Conservation (phyloP, 768 basidiomycete species). For the Leucosporidium yakuticum region DNA sequence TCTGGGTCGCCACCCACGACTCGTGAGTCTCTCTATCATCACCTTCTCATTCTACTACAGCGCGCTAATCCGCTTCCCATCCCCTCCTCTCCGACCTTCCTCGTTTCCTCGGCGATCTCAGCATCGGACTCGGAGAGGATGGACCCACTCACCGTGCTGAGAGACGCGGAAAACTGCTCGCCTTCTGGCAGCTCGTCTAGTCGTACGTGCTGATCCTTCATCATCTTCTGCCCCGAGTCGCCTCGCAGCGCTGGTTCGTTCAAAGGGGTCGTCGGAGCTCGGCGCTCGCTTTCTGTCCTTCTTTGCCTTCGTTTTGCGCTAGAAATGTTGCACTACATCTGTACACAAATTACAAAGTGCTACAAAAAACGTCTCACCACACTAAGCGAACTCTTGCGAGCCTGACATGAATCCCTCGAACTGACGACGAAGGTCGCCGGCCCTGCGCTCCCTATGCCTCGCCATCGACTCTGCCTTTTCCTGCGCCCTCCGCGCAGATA, state of each 20-base stretch:
- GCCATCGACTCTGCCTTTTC: too few species aligned
- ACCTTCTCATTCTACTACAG: neutral
- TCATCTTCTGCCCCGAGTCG: constrained; percentile 38
- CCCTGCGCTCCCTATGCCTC: too few species aligned
- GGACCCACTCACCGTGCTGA: constrained; percentile 76
- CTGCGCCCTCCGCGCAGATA: too few species aligned
- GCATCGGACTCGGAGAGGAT: constrained; percentile 47
- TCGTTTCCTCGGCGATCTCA: neutral
- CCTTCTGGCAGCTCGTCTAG: constrained; percentile 1
- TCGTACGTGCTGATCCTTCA: constrained; percentile 10
- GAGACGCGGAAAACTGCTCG: neutral
- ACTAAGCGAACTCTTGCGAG: too few species aligned
- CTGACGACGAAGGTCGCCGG: too few species aligned
- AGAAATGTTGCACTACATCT: too few species aligned
- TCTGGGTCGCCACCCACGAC: constrained; percentile 65
- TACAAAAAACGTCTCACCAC: too few species aligned
- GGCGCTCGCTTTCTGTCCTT: too few species aligned
- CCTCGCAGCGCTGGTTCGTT: constrained; percentile 44
- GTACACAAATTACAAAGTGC: too few species aligned
- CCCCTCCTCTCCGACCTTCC: neutral
- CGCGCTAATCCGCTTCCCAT: neutral
- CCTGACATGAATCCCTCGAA: too few species aligned
- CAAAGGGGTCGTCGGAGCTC: constrained; percentile 41
- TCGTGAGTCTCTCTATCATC: neutral
- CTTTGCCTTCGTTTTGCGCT: too few species aligned